Base-by-base conservation (phyloP, 202 grass and related monocot species). In the Carex sylvatica region DNA sequence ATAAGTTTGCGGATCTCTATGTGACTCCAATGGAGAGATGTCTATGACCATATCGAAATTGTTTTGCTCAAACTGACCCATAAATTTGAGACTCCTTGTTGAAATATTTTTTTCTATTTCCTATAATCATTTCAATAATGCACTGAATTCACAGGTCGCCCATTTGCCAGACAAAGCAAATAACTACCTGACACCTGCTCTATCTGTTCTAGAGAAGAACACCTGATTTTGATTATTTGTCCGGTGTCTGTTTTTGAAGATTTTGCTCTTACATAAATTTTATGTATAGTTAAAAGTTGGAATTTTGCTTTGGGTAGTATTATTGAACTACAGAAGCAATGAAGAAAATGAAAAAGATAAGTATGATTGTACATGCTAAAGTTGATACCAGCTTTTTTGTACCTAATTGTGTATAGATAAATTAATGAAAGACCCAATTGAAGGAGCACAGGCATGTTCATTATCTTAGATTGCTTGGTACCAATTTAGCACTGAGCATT, bases 161-260 rank as follows among this genome's bases (percentile, higher is more conserved):
- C 96, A 98, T 90, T 90, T 98, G 59, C 96, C 96, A 51, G 96
- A 98, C 85, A 98, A 98, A 85, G 96, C 96, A 81, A 98, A 98
- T 83, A 98, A 98, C 83, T 98, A 95, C 55, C 91, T 98, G 59
- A 80, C 96, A 73, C 92, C 96, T 65, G 96, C 96, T 65, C 33
- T 98, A 35, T 95, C 96, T 70, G 96, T 95, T 83, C 86, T 98
- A 76, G 91, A 98, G 89, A 98, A 95, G 79, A 98, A 98, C 80
- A 95, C 96, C 46, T 98, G 85, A 95, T 85, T 75, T 62, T 61
- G n/a, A 82, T 82, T 80, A 75, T 87, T 8, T 80, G 78, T 42
- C 61, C 1, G 20, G 38, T 40, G 35, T 46, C 8, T 64, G 10
- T 65, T 51, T 63, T 68, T 55, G 81, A 54, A 49, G 26, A 83